These are phyloP conservation scores for Endoconidiophora laricicola DNA, from an alignment of 2,329 filamentous ascomycete species.

Conservation along the genomic window DNA sequence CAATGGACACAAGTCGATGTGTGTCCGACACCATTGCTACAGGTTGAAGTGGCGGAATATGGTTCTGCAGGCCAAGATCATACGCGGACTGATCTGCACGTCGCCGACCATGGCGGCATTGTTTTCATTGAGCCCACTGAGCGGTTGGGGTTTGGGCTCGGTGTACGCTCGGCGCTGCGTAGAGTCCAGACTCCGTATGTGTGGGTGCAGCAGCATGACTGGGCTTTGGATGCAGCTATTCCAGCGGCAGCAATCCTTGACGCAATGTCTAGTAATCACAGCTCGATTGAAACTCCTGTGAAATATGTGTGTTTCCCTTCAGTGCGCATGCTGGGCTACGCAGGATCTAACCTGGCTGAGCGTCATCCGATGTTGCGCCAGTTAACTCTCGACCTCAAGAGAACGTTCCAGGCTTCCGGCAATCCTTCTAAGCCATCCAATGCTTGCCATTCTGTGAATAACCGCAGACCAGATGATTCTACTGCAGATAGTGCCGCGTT, in stretches of 20 bases:
- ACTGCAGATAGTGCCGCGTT: neutral
- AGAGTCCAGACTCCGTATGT: slow-evolving; percentile 32
- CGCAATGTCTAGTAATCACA: slow-evolving; percentile 26
- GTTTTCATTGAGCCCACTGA: slow-evolving; percentile 31
- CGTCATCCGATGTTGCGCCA: slow-evolving; percentile 25
- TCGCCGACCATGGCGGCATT: slow-evolving; percentile 22
- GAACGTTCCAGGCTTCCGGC: neutral
- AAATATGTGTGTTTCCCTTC: slow-evolving; percentile 38
- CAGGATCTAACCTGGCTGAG: slow-evolving; percentile 28
- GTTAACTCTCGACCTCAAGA: slow-evolving; percentile 27
- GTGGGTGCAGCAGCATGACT: slow-evolving; percentile 43
- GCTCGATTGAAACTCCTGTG: slow-evolving; percentile 22
- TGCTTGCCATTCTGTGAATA: neutral
- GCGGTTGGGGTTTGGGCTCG: slow-evolving; percentile 36
- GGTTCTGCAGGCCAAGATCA: slow-evolving; percentile 23
- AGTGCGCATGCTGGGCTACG: slow-evolving; percentile 34
- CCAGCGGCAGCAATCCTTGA: slow-evolving; percentile 28
- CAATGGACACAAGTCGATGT: slow-evolving; percentile 9
- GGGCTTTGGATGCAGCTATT: slow-evolving; percentile 30
- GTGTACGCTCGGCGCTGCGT: slow-evolving; percentile 34
- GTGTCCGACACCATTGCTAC: neutral
- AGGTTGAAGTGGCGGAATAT: slow-evolving; percentile 28
- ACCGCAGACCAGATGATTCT: neutral
- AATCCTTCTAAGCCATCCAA: too few relatives aligned
- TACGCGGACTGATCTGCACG: slow-evolving; percentile 22